Evolutionary conservation across 129 eudicot genomes (phyloP).

Genomic region (Smallanthus sonchifolius): DNA sequence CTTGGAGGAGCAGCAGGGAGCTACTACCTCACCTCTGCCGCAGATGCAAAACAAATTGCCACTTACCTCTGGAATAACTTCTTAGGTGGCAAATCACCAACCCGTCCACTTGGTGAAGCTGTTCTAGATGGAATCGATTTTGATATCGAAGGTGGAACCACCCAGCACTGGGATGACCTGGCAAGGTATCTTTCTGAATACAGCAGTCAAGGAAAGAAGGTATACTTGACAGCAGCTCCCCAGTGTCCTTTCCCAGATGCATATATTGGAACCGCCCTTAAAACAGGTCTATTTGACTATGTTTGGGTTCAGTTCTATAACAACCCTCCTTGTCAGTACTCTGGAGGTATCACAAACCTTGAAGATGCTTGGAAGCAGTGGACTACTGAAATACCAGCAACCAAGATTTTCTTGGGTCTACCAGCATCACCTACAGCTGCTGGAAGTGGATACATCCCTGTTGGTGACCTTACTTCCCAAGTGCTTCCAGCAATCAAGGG

Average conservation of each 20-base stretch:
- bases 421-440: conserved; percentile 42
- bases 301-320: conserved; percentile 49
- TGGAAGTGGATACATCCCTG: conserved; percentile 40
- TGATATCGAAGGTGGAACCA: conserved; percentile 40
- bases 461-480: conserved; percentile 22
- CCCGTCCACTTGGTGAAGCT: conserved; percentile 29
- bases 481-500: conserved; percentile 35
- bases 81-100: conserved; percentile 24
- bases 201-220: conserved; percentile 28
- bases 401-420: conserved; percentile 43
- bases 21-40: conserved; percentile 21
- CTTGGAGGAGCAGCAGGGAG: conserved; percentile 18
- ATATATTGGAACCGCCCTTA: conserved; percentile 30
- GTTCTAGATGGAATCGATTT: conserved; percentile 32
- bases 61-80: conserved; percentile 30
- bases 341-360: conserved; percentile 27
- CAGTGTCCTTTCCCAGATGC: conserved; percentile 52
- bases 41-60: conserved; percentile 23
- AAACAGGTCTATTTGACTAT: conserved; percentile 45
- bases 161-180: conserved; percentile 37
- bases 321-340: conserved; percentile 46
- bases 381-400: conserved; percentile 30
- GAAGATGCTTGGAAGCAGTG: conserved; percentile 43
- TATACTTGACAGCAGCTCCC: conserved; percentile 39
- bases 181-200: conserved; percentile 23